These are phyloP conservation scores for Helicocarpus griseus DNA, from an alignment of 2,329 filamentous ascomycete species.

Conservation along the genomic window DNA sequence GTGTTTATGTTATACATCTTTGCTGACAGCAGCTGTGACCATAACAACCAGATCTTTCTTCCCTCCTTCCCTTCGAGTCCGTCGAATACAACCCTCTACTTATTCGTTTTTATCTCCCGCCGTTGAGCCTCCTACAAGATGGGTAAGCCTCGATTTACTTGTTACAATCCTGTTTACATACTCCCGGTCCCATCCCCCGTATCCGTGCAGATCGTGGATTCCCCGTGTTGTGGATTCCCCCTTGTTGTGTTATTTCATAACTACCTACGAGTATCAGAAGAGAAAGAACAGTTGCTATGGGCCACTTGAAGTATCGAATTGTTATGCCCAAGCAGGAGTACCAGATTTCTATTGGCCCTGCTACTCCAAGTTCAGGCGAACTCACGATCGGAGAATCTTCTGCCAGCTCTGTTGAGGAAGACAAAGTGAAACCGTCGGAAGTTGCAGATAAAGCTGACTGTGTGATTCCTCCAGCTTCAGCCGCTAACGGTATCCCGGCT, in stretches of 20 bases:
- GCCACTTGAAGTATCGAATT: conserved; percentile 1
- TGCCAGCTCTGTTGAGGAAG: conserved; percentile 6
- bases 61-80: conserved; percentile 16
- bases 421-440: conserved; percentile 9
- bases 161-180: conserved; percentile 1
- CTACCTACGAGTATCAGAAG: background rate
- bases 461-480: conserved; percentile 22
- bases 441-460: conserved; percentile 21
- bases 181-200: background rate
- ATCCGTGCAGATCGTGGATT: background rate
- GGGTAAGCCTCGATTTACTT: conserved; percentile 24
- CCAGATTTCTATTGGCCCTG: conserved; percentile 1
- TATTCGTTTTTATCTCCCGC: conserved; percentile 8
- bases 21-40: conserved; percentile 11
- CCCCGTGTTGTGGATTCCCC: background rate
- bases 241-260: background rate
- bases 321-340: background rate
- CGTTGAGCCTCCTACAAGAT: conserved; percentile 17
- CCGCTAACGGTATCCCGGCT: conserved; percentile 20
- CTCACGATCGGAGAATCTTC: conserved; percentile 13
- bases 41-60: conserved; percentile 15
- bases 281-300: background rate
- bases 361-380: background rate
- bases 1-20: background rate
- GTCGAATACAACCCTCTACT: conserved; percentile 7